Base-by-base conservation (phyloP, 2,329 filamentous ascomycete genomes). In the Pseudocercospora eumusae region DNA sequence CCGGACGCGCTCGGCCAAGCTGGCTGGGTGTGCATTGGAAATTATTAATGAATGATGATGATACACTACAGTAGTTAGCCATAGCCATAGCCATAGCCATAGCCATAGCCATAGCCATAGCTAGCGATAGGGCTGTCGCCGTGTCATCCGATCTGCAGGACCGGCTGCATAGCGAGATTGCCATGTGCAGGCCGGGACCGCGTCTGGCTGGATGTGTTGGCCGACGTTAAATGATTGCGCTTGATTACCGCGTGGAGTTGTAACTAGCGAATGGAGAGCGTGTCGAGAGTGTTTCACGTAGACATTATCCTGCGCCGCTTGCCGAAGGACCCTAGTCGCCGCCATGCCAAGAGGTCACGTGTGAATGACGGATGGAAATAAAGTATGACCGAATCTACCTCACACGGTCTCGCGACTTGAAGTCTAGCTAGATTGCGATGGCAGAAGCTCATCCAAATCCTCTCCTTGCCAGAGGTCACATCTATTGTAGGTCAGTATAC, bases 121-220 rank as follows among this genome's bases (percentile, higher is more conserved):
- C n/a, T n/a, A n/a, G n/a, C n/a, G n/a, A 40, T 59, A 63, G 54
- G 60, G 60, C 60, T 62, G 60, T 33, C 31, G 31, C 31, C n/a
- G n/a, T n/a, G n/a, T n/a, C n/a, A n/a, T n/a, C 33, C 54, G 18
- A 62, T 21, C 20, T 55, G 33, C 47, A 44, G 50, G 10, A 18
- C 27, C 25, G 50, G 50, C 27, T n/a, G 50, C 50, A 54, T 36
- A 20, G 50, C 50, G 50, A 54, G 13, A 54, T 54, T 54, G 27
- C 50, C 50, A 33, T 54, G 50, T 31, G 50, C 50, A 54, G 50
- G 11, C 45, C 7, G 45, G 27, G 45, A 50, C 13, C 7, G 45
- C 21, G 18, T 27, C 18, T 21, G 21, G 45, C 20, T 50, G 9
- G 21, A 50, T 50, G 45, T 15, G 45, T 50, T 50, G 45, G 45